These are phyloP conservation scores for Candida sanyiensis DNA, from an alignment of 805 yeast species.

Conservation along the genomic window DNA sequence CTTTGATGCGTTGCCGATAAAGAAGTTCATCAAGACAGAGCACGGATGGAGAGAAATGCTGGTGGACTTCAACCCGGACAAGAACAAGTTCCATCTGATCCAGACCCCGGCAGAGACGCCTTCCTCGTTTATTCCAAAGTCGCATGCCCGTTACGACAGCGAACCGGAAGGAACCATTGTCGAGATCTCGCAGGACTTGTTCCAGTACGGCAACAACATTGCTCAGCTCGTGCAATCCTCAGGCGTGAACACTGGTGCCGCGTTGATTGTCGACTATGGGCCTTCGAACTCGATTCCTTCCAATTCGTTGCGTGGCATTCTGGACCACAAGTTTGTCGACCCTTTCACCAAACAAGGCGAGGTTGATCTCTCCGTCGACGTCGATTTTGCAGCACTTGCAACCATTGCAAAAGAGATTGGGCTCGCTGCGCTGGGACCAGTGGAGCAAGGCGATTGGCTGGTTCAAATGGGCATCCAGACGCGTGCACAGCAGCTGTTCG, in stretches of 20 bases:
- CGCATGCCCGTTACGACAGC: constrained; percentile 43
- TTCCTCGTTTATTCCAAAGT: constrained; percentile 49
- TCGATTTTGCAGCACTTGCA: constrained; percentile 63
- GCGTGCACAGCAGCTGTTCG: constrained; percentile 54
- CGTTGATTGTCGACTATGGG: constrained; percentile 76
- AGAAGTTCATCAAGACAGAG: constrained; percentile 54
- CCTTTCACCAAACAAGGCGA: constrained; percentile 75
- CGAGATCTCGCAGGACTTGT: constrained; percentile 73
- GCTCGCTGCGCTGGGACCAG: constrained; percentile 46
- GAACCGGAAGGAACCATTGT: constrained; percentile 53
- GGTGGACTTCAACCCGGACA: constrained; percentile 44
- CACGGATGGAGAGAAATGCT: constrained; percentile 76
- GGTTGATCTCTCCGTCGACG: constrained; percentile 79
- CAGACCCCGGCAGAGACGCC: constrained; percentile 57
- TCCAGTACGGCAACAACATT: constrained; percentile 50
- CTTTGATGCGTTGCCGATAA: constrained; percentile 80
- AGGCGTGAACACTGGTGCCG: constrained; percentile 48
- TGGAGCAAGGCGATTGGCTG: constrained; percentile 75
- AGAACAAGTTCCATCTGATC: constrained; percentile 45
- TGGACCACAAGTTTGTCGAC: constrained; percentile 63
- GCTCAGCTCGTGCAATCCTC: constrained; percentile 34
- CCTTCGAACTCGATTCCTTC: constrained; percentile 55
- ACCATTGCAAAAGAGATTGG: constrained; percentile 20
- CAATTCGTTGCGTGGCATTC: constrained; percentile 70
- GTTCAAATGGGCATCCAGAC: constrained; percentile 70